A percentile compares a stretch with the other conserved stretches of the same genome.
These are phyloP conservation scores for Kodamaea fukazawae DNA, from an alignment of 805 yeast species.

Conservation along the genomic window DNA sequence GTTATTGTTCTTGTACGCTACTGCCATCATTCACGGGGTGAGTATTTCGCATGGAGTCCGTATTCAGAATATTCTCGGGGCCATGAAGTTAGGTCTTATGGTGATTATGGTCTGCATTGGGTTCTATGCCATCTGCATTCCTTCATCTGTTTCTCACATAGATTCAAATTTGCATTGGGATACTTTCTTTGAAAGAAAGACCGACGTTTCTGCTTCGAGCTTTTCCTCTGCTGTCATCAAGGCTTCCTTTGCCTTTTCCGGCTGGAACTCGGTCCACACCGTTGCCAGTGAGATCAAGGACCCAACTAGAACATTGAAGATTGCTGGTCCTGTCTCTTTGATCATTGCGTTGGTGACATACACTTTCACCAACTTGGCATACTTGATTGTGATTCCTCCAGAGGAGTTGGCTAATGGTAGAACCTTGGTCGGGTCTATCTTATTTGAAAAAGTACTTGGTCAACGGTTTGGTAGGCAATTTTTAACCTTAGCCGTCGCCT, in stretches of 20 bases:
- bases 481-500: constrained; percentile 54
- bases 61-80: constrained; percentile 63
- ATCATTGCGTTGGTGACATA: constrained; percentile 48
- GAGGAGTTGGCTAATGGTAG: constrained; percentile 55
- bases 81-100: constrained; percentile 54
- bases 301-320: constrained; percentile 54
- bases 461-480: constrained; percentile 49
- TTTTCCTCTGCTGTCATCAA: constrained; percentile 55
- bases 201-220: constrained; percentile 39
- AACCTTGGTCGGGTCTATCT: constrained; percentile 55
- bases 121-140: constrained; percentile 52
- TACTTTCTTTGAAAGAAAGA: constrained; percentile 30
- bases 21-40: constrained; percentile 49
- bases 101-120: constrained; percentile 57
- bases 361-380: constrained; percentile 52
- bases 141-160: constrained; percentile 41
- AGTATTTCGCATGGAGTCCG: constrained; percentile 59
- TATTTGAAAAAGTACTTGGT: constrained; percentile 58
- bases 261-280: constrained; percentile 63
- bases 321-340: constrained; percentile 60
- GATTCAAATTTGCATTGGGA: constrained; percentile 40
- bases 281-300: constrained; percentile 60
- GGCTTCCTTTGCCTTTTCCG: constrained; percentile 58
- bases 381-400: constrained; percentile 51
- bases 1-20: constrained; percentile 24